Conservation (phyloP, 148 eudicot genomes). For the Vaccinium myrtillus region DNA sequence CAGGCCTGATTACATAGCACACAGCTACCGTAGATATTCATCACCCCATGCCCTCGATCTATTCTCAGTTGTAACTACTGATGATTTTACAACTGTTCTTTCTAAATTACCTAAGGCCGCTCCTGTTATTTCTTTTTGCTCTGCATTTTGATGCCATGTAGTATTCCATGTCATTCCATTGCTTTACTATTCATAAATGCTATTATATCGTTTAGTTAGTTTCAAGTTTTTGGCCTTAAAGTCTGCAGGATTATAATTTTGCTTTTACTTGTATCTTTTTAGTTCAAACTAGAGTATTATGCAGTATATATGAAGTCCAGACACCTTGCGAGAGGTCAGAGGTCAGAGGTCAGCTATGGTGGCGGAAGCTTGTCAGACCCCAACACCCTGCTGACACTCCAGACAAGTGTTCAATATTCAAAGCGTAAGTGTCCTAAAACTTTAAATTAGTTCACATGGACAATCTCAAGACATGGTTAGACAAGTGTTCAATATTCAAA, state of each 20-base stretch:
- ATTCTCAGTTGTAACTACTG: background rate
- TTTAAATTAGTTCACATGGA: background rate
- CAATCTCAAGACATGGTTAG: background rate
- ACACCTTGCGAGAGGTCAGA: background rate
- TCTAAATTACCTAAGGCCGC: too few species aligned
- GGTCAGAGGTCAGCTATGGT: background rate
- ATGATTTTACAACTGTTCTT: too few species aligned
- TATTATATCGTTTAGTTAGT: background rate
- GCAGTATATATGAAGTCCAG: background rate
- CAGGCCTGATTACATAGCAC: background rate
- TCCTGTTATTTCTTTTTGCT: too few species aligned
- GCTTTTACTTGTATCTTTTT: background rate
- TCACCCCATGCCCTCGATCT: background rate
- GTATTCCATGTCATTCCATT: too few species aligned
- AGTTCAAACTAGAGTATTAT: background rate
- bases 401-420: background rate
- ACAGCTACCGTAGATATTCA: background rate
- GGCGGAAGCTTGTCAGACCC: background rate
- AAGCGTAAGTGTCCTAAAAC: too few species aligned
- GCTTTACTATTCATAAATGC: too few species aligned
- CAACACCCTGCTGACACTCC: background rate
- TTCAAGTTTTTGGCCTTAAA: background rate
- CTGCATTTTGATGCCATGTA: too few species aligned
- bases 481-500: too few species aligned
- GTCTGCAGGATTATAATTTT: background rate